Base-by-base conservation (phyloP, 768 basidiomycete genomes). In the Boletus reticulatus region DNA sequence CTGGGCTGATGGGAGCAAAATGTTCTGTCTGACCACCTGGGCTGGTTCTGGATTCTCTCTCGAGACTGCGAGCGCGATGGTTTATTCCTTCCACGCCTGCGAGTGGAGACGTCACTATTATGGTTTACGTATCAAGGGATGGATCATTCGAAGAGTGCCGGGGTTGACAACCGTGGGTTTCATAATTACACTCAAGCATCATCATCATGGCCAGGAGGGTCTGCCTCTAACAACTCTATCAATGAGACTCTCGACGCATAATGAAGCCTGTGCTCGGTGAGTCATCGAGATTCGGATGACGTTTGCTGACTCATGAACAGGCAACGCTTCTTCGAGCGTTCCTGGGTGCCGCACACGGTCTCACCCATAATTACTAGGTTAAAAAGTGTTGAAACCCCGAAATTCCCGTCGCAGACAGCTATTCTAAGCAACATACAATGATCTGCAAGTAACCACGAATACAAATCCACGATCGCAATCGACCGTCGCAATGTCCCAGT, bases 291-390 rank as follows among this genome's bases (percentile, higher is more conserved):
- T 54, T 53, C 42, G 38, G 38, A 60, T 60, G 53, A 66, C 56
- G 56, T 58, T 53, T 12, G 43, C 31, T 49, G 45, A 43, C 46
- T 50, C 39, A 44, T 53, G 34, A 36, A 51, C 22, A n/a, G 41
- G 31, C 37, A 4, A 41, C 13, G 47, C 51, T 50, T 62, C 50
- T 38, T 37, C 22, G 29, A 45, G 8, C 27, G 55, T 60, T 51
- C 52, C 55, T 59, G 44, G 41, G 19, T 12, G 37, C 48, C 38
- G 53, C 45, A 56, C 54, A 53, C 32, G 1, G 4, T 31, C 12
- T 29, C 44, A 55, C 42, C 41, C 53, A 56, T 56, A 61, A 58
- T 57, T 67, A 38, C 59, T 55, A 67, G 55, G 59, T 66, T 66
- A 45, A 44, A 16, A 43, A 41, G 39, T 8, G 45, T 52, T 51